A percentile compares a stretch with the other conserved stretches of the same genome.
phyloP scores from a whole-genome alignment of 441 rosid species.

The Syzygium syzygioides region DNA sequence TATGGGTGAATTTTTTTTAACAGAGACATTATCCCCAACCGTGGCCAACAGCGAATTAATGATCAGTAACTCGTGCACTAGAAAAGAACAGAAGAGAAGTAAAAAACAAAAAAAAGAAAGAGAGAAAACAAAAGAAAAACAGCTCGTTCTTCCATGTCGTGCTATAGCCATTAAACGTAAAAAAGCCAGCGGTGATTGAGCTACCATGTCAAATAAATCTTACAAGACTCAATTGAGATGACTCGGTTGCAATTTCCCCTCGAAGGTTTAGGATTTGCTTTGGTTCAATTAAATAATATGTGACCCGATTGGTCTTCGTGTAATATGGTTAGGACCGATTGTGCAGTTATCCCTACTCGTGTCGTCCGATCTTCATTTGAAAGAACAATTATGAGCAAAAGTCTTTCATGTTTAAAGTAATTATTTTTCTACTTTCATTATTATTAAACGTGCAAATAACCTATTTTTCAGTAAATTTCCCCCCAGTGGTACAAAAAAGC shows the following conservation, averaged over 20 bases:
- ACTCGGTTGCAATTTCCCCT: background rate
- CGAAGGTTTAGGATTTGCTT: no score
- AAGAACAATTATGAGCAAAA: no score
- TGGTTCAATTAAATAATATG: no score
- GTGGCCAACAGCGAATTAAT: background rate
- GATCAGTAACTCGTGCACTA: background rate
- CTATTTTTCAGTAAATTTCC: background rate
- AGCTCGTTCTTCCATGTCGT: background rate
- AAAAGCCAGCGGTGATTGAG: background rate
- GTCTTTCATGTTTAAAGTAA: background rate
- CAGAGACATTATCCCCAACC: background rate
- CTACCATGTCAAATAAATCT: background rate
- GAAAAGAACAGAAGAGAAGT: background rate
- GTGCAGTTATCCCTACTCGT: background rate
- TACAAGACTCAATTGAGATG: background rate
- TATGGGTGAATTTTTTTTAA: background rate
- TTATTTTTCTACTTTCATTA: background rate
- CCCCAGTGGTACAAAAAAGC: background rate
- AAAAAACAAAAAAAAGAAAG: accelerated
- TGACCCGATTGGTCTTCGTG: background rate
- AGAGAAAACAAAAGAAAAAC: background rate
- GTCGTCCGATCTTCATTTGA: background rate
- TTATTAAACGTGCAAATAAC: background rate
- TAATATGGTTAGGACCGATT: background rate
- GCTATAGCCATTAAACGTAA: background rate